Evolutionary conservation across 129 eudicot species (phyloP), one percentile per base, ranked within the genome.

Genomic region (Tanacetum coccineum): DNA sequence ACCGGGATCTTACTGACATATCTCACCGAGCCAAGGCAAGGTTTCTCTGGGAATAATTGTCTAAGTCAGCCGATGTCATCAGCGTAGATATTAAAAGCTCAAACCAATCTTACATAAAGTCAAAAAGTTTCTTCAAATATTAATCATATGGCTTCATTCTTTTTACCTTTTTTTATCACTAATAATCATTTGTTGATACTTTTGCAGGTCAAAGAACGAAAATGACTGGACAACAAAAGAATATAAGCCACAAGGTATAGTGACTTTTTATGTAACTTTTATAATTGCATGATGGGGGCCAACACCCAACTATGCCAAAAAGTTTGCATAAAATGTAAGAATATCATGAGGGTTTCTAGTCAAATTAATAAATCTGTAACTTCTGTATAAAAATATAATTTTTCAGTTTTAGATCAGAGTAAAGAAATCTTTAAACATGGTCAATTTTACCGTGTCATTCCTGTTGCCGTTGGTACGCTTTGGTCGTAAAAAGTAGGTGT

Each of bases 1-100:
- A 52, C 96, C 98, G 3, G 90, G 80, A 78, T 92, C 95, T 67
- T 86, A 59, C 78, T 66, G 79, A 80, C 39, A 80, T 80, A 55
- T 90, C 96, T 53, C 98, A 54, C 95, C 91, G 13, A 88, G 81
- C 98, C 98, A 92, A 1, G 98, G 98, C 98, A 92, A 84, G 51
- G 91, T 77, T 71, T 96, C 84, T 70, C 83, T 83, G 79, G n/a
- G n/a, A 92, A 80, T 72, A 88, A 74, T 70, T 84, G 64, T 88
- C 96, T 4, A 92, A 64, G 64, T 88, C 98, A 42, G 84, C 78
- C 11, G 82, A 57, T 40, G n/a, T 92, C 96, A 39, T 88, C 95
- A 67, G 85, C 91, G 83, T 36, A 36, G 25, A 60, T 60, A 13
- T 36, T 36, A 32, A 36, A n/a, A 60, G 22, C 19, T 3, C 66